Base-by-base conservation (phyloP, 2,329 filamentous ascomycete genomes). In the Escovopsis weberi region DNA sequence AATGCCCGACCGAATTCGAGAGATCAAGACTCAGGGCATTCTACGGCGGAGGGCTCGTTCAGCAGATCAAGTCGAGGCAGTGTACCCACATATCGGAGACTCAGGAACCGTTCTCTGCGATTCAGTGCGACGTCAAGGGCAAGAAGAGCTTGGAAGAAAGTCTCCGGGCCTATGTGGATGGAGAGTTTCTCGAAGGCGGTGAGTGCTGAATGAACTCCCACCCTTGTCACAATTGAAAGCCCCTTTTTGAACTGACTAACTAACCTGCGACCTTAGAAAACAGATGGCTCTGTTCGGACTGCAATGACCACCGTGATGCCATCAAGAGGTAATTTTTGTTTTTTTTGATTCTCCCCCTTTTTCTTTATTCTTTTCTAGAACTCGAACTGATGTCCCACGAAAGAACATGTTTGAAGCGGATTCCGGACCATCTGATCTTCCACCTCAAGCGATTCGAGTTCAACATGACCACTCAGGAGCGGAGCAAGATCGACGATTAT, bases 281-380 rank as follows among this genome's bases (percentile, higher is more conserved):
- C 67, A 95, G 94, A 64, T 98, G 96, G 68, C 94, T 93, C 50
- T 98, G 91, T 63, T 88, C 87, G 28, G 82, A 78, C 4, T 98
- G 91, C 58, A 84, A 86, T 47, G 76, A 77, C 10, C 83, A 91
- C 53, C 91, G 98, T 12, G 83, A 95, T 60, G 91, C 91, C 18
- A 85, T 96, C 50, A 95, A 94, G 61, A 76, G 82, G 77, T 80
- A 61, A 52, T 15, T 15, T 15, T 15, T 15, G 2, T 15, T 15
- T 15, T 2, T 15, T 15, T 15, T 15, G 15, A 15, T 15, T 15
- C 15, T 15, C 15, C 15, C 15, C 15, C 15, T 15, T 15, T 15
- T 15, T 15, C 15, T 15, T 15, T 15, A 15, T 15, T 15, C 2
- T 15, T 15, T 15, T 15, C 15, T 15, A 15, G 15, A 15, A 15